phyloP scores from a whole-genome alignment of 2,329 filamentous ascomycete genomes.

The Cadophora luteo-olivacea region DNA sequence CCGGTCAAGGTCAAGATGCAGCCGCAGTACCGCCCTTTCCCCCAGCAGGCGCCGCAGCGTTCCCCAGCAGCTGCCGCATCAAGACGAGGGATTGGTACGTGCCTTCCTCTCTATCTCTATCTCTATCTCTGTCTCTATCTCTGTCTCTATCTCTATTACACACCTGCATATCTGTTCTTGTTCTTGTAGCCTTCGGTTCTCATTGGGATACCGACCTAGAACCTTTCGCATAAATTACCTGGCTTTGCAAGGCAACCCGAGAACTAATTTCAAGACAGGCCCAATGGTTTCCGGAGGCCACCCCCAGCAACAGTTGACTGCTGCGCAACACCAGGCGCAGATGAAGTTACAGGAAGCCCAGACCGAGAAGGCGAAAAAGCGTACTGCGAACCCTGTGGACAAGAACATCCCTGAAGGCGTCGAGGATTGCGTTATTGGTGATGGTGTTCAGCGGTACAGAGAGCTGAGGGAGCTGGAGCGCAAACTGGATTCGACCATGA shows the following conservation, averaged over 20 bases:
- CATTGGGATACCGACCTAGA: neutral
- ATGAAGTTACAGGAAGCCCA: slow-evolving; percentile 62
- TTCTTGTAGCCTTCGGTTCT: neutral
- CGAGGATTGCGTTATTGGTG: slow-evolving; percentile 81
- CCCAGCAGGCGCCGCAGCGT: slow-evolving; percentile 37
- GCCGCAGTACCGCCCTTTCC: slow-evolving; percentile 41
- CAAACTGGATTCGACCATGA: slow-evolving; percentile 88
- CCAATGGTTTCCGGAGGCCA: slow-evolving; percentile 44
- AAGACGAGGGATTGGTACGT: slow-evolving; percentile 47
- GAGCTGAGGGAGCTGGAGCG: slow-evolving; percentile 87
- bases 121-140: neutral
- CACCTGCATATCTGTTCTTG: no score
- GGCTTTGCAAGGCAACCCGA: neutral
- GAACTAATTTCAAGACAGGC: slow-evolving; percentile 29
- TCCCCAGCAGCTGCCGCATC: slow-evolving; percentile 40
- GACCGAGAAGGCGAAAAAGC: slow-evolving; percentile 75
- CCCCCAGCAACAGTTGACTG: slow-evolving; percentile 52
- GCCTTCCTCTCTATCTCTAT: slow-evolving; percentile 16
- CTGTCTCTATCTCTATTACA: no score
- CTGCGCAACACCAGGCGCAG: slow-evolving; percentile 60
- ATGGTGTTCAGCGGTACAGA: slow-evolving; percentile 82
- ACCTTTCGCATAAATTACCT: neutral
- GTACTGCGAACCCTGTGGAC: slow-evolving; percentile 90
- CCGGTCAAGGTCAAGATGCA: slow-evolving; percentile 39
- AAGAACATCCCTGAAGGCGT: slow-evolving; percentile 92